Evolutionary conservation across 371 early-diverging fungal genomes (phyloP).

Genomic region (Lichtheimia corymbifera): DNA sequence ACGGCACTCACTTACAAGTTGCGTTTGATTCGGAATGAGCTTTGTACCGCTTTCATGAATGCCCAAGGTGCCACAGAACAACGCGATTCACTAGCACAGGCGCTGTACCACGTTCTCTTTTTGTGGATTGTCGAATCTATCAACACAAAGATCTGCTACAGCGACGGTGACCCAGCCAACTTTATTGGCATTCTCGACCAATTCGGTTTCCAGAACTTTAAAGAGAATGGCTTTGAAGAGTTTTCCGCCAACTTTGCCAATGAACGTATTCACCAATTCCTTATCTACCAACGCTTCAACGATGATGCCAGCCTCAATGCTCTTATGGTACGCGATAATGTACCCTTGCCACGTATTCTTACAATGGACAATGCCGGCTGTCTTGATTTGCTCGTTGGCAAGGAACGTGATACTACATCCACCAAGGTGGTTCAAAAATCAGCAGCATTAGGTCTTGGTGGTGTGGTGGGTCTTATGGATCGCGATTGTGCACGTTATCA

Average conservation of each 20-base stretch:
- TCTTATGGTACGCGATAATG: conserved; percentile 38
- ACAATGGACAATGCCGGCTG: conserved; percentile 53
- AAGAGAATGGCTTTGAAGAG: conserved; percentile 65
- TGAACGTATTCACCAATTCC: conserved; percentile 79
- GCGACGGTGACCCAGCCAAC: conserved; percentile 62
- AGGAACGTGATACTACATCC: conserved; percentile 16
- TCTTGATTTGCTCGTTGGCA: conserved; percentile 53
- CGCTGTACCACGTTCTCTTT: conserved; percentile 42
- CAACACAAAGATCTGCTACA: conserved; percentile 42
- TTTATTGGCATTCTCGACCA: conserved; percentile 80
- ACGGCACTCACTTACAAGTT: conserved; percentile 47
- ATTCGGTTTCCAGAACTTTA: conserved; percentile 60
- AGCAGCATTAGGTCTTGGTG: conserved; percentile 35
- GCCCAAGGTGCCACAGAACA: conserved; percentile 55
- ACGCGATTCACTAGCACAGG: conserved; percentile 38
- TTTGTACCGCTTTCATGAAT: conserved; percentile 65
- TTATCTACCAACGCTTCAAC: conserved; percentile 61
- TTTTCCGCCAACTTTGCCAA: conserved; percentile 84
- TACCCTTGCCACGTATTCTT: conserved; percentile 52
- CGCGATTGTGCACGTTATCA: conserved; percentile 44
- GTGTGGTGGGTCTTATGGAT: conserved; percentile 66
- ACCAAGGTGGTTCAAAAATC: conserved; percentile 33
- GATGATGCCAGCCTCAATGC: conserved; percentile 53
- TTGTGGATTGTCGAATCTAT: conserved; percentile 50
- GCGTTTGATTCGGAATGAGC: conserved; percentile 54